Evolutionary conservation across 2,329 filamentous ascomycete genomes (phyloP), one percentile per base, ranked within the genome.

Genomic region (Fusarium virguliforme): DNA sequence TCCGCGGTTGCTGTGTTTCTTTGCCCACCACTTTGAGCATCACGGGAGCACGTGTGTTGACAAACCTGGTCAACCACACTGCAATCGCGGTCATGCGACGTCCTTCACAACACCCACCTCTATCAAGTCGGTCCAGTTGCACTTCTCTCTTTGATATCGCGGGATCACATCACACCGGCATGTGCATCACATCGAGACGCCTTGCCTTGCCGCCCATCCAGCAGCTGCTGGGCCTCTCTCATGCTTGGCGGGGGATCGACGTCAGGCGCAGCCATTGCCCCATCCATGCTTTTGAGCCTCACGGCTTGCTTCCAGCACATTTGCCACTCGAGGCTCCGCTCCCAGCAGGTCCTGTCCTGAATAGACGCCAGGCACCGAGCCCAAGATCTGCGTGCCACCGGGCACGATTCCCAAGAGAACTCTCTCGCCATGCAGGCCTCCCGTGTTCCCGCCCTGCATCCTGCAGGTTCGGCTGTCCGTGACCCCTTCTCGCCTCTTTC

Each of bases 281-380:
- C 26, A 61, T 40, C 38, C n/a, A 50, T 50, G 46, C 50, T 26
- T 10, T 40, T 54, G 62, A 72, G 62, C 69, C 69, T 72, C 67
- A 72, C 69, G 69, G 69, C 69, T 72, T 67, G 55, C 51, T 72
- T 72, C 69, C 69, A 62, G 51, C 59, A 60, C 15, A 30, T 50
- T 72, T 57, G 69, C 69, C 69, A 72, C 69, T 35, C 48, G 43
- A 53, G 50, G 34, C 46, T 55, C 58, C 58, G 46, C 58, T 41
- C 46, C 43, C 56, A 54, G 35, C 68, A 32, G 28, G 38, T 54
- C 3, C 41, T 18, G 38, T 54, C 3, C 41, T 18, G 22, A 58
- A 28, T 22, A 35, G 40, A 46, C 32, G 41, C 63, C 69, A 72
- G 69, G 69, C 65, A 71, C 69, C 65, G 66, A 60, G 24, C 40